Conservation (phyloP, 768 basidiomycete genomes). For the Phaeotremella fagi region DNA sequence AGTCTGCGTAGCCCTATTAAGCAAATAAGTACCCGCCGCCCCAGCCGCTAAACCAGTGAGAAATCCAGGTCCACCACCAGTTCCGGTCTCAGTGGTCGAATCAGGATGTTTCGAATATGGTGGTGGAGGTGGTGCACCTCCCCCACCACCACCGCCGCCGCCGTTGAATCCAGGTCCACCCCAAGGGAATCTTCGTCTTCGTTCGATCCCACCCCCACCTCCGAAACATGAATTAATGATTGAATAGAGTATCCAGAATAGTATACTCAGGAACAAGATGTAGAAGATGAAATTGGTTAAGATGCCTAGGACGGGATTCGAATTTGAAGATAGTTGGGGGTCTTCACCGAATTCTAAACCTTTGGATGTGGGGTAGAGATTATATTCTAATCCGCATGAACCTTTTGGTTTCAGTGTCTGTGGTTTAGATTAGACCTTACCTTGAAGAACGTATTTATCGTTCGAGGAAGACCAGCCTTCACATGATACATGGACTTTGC, state of each 20-base stretch:
- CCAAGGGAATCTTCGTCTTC: background rate
- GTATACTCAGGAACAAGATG: too few species aligned
- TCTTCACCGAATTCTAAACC: slow-evolving; percentile 27
- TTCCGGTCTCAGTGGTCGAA: slow-evolving; percentile 25
- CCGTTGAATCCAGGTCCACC: slow-evolving; percentile 46
- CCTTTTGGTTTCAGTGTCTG: slow-evolving; percentile 54
- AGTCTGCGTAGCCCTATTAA: slow-evolving; percentile 42
- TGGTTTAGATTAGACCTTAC: too few species aligned
- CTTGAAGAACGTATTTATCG: background rate
- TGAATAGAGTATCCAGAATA: background rate
- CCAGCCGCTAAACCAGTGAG: slow-evolving; percentile 78
- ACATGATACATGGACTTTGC: slow-evolving; percentile 77
- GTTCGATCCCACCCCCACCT: too few species aligned
- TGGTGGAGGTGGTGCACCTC: slow-evolving; percentile 61
- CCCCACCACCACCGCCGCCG: slow-evolving; percentile 44
- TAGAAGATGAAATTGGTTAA: slow-evolving; percentile 6
- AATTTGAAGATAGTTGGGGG: slow-evolving; percentile 11
- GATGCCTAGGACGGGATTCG: slow-evolving; percentile 49
- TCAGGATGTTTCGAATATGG: slow-evolving; percentile 50
- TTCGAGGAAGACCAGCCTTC: slow-evolving; percentile 66
- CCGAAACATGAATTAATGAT: slow-evolving; percentile 6
- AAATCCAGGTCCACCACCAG: slow-evolving; percentile 60
- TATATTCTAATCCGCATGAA: slow-evolving; percentile 82
- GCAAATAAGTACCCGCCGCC: slow-evolving; percentile 57
- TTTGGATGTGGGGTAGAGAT: slow-evolving; percentile 60